A percentile compares a stretch with the other conserved stretches of the same genome.
These are phyloP conservation scores for Canavalia ensiformis DNA, from an alignment of 306 rosid species.

Conservation along the genomic window DNA sequence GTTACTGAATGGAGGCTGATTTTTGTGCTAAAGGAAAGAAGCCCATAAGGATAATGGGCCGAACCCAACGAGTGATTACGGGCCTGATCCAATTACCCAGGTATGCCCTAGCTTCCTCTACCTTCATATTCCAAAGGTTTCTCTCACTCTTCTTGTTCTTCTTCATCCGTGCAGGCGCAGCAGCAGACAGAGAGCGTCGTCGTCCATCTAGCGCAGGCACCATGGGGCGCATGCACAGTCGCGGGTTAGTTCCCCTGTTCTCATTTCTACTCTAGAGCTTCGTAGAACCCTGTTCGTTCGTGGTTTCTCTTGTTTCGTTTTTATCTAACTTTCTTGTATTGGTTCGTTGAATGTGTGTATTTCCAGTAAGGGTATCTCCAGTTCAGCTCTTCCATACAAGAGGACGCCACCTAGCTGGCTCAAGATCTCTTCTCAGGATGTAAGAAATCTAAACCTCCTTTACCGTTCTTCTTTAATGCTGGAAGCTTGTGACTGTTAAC, in stretches of 20 bases:
- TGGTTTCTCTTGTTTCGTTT: neutral
- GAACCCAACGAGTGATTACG: neutral
- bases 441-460: conserved; percentile 42
- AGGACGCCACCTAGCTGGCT: conserved; percentile 83
- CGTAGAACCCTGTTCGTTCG: neutral
- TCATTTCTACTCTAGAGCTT: neutral
- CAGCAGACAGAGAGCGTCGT: conserved; percentile 17
- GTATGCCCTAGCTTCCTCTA: conserved; percentile 52
- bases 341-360: neutral
- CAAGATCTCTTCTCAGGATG: conserved; percentile 83
- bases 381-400: conserved; percentile 88
- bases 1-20: neutral
- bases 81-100: neutral
- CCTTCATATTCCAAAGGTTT: conserved; percentile 39
- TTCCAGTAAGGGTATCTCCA: conserved; percentile 88
- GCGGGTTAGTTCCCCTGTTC: conserved; percentile 59
- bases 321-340: neutral
- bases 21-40: neutral
- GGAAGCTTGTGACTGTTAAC: neutral
- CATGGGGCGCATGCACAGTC: conserved; percentile 94
- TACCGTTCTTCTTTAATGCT: neutral
- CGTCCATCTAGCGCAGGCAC: conserved; percentile 42
- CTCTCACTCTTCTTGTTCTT: too few relatives aligned
- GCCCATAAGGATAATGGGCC: neutral
- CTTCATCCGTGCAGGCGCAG: conserved; percentile 29